Conservation (phyloP, 192 early-diverging fungal species). For the Mortierella antarctica region DNA sequence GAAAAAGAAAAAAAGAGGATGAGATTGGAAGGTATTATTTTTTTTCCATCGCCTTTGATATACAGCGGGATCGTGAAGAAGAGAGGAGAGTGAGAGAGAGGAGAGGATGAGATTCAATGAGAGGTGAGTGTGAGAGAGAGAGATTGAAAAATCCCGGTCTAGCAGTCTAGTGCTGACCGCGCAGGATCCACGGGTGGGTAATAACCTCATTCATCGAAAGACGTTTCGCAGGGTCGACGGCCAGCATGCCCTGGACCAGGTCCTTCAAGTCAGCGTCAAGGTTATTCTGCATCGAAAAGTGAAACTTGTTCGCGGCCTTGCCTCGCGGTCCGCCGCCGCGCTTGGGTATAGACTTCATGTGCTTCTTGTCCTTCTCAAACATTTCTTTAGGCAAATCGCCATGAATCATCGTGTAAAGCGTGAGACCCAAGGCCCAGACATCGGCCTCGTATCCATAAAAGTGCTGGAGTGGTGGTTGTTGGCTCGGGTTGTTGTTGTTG, state of each 20-base stretch:
- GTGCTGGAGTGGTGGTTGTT: conserved; percentile 9
- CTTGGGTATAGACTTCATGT: not conserved
- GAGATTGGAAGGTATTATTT: too few relatives aligned
- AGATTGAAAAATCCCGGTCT: too few relatives aligned
- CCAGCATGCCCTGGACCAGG: conserved; percentile 40
- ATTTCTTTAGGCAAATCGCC: conserved; percentile 37
- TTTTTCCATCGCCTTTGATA: too few relatives aligned
- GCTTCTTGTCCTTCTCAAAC: conserved; percentile 34
- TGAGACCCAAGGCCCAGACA: conserved; percentile 32
- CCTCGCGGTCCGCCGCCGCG: too few relatives aligned
- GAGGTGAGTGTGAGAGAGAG: too few relatives aligned
- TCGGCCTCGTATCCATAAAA: conserved; percentile 40
- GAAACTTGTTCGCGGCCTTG: conserved; percentile 32
- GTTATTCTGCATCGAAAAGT: conserved; percentile 30
- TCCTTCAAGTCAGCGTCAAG: conserved; percentile 35
- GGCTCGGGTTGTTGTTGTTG: not conserved
- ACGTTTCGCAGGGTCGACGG: conserved; percentile 32
- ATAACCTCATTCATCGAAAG: conserved; percentile 39
- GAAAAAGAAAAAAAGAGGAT: too few relatives aligned
- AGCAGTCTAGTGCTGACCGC: too few relatives aligned
- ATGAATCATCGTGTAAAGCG: conserved; percentile 38
- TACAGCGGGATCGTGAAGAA: too few relatives aligned
- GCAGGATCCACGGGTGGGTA: conserved; percentile 33
- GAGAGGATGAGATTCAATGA: too few relatives aligned
- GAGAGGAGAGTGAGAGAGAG: too few relatives aligned